Evolutionary conservation across 2,329 filamentous ascomycete genomes (phyloP).

Genomic region (Alternaria metachromatica): DNA sequence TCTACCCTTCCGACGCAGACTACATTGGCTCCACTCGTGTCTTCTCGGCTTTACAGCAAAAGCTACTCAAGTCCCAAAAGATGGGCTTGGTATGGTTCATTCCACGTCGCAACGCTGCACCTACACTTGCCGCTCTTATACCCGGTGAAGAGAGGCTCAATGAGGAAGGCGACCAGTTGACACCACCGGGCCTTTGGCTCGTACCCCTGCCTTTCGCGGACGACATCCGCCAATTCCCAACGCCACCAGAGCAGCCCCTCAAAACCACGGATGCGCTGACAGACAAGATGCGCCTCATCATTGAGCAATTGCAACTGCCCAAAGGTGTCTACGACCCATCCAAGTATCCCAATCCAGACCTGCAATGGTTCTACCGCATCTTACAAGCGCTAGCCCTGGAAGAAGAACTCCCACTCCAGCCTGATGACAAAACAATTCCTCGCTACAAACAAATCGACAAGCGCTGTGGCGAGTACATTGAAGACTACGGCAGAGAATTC

Average conservation of each 20-base stretch:
- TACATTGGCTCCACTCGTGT: slow-evolving; percentile 91
- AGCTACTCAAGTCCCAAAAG: slow-evolving; percentile 78
- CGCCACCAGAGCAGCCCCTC: slow-evolving; percentile 58
- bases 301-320: slow-evolving; percentile 88
- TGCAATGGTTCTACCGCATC: slow-evolving; percentile 98
- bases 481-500: slow-evolving; percentile 76
- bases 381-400: slow-evolving; percentile 90
- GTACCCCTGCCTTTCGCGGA: slow-evolving; percentile 88
- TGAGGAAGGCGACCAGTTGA: slow-evolving; percentile 68
- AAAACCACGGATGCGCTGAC: slow-evolving; percentile 70
- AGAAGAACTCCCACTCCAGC: slow-evolving; percentile 80
- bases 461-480: slow-evolving; percentile 78
- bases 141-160: slow-evolving; percentile 73
- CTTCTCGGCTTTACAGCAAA: slow-evolving; percentile 89
- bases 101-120: slow-evolving; percentile 78
- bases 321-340: slow-evolving; percentile 82
- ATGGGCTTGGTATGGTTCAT: slow-evolving; percentile 91
- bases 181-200: slow-evolving; percentile 88
- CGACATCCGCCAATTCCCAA: slow-evolving; percentile 78
- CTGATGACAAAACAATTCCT: slow-evolving; percentile 81
- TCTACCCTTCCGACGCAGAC: slow-evolving; percentile 91
- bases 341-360: slow-evolving; percentile 87
- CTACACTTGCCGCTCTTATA: slow-evolving; percentile 79
- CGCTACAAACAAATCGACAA: slow-evolving; percentile 87
- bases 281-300: slow-evolving; percentile 80